A percentile compares a stretch with the other conserved stretches of the same genome.
phyloP scores from a whole-genome alignment of 2,329 filamentous ascomycete genomes.

The Domatiomyces catenatus region DNA sequence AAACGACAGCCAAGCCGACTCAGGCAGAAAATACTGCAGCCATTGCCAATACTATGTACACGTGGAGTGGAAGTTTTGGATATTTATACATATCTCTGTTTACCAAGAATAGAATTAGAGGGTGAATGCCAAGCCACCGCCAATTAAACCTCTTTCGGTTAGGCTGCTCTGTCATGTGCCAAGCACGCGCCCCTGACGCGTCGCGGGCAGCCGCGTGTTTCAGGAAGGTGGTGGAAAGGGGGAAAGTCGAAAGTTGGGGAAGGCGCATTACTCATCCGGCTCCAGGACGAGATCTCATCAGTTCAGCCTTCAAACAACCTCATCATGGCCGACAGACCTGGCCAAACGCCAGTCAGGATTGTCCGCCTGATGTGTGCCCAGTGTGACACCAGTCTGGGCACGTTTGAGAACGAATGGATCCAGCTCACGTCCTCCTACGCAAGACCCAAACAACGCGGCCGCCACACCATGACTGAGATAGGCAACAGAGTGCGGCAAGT shows the following conservation, averaged over 20 bases:
- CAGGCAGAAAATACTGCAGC: too few relatives aligned
- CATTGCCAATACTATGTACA: too few relatives aligned
- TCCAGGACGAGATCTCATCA: neutral
- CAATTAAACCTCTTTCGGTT: neutral
- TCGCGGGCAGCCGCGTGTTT: neutral
- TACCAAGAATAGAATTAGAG: too few relatives aligned
- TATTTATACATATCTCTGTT: too few relatives aligned
- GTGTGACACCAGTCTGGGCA: constrained; percentile 14
- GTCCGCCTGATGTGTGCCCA: constrained; percentile 5
- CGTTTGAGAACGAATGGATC: constrained; percentile 16
- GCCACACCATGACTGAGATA: constrained; percentile 11
- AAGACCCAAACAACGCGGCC: constrained; percentile 8
- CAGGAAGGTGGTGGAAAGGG: neutral
- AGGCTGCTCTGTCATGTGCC: neutral
- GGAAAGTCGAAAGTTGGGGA: neutral
- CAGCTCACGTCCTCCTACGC: constrained; percentile 15
- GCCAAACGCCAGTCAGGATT: neutral
- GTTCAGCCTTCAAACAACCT: neutral
- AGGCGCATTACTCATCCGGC: neutral
- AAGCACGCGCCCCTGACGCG: constrained; percentile 1
- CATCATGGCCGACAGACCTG: neutral
- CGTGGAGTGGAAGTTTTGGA: too few relatives aligned
- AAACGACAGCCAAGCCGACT: too few relatives aligned
- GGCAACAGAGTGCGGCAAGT: constrained; percentile 11
- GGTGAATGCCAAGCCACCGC: neutral